Evolutionary conservation across 1,284 basidiomycete genomes (phyloP), one percentile per base, ranked within the genome.

Genomic region (Ceratobasidium sp.): DNA sequence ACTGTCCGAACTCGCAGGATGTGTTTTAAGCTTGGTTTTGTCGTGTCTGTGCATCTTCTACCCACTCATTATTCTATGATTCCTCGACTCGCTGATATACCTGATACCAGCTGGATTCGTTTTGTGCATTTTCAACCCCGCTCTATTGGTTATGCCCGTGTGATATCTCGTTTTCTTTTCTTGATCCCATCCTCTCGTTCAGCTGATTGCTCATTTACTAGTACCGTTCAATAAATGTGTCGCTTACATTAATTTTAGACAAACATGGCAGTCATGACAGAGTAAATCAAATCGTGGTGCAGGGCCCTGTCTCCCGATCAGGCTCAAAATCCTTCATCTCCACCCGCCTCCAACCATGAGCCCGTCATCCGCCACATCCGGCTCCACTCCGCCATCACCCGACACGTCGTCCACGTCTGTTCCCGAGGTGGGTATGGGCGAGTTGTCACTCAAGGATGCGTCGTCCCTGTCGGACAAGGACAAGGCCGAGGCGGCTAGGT

Each of bases 1-100:
- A 92, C 75, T 94, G 92, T 79, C 92, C 92, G 49, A 88, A 93
- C 81, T 92, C 92, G 16, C 81, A 89, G 80, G 92, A 94, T 81
- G 91, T 94, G 64, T 94, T 94, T 81, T 94, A 75, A 77, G 64
- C 27, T 24, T 56, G 1, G n/a, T n/a, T 22, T 22, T 54, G 24
- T 41, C 53, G 14, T 69, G 58, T 22, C 22, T 43, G 43, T 69
- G 16, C 34, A 24, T 63, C 37, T 63, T n/a, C 24, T 29, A 27
- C n/a, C 14, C 41, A 24, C 34, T 63, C 61, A 41, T 58, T 69
- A 69, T 31, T 53, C 66, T 69, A 69, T 56, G 29, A 27, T 34
- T 69, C 16, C 34, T 41, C 22, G 34, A 61, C 43, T 46, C 53
- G 29, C 29, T 16, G 8, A 37, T 37, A 43, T 43, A 43, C 41